These are phyloP conservation scores for Globisporangium canariense DNA, from an alignment of 352 stramenopile genomes.

Conservation along the genomic window DNA sequence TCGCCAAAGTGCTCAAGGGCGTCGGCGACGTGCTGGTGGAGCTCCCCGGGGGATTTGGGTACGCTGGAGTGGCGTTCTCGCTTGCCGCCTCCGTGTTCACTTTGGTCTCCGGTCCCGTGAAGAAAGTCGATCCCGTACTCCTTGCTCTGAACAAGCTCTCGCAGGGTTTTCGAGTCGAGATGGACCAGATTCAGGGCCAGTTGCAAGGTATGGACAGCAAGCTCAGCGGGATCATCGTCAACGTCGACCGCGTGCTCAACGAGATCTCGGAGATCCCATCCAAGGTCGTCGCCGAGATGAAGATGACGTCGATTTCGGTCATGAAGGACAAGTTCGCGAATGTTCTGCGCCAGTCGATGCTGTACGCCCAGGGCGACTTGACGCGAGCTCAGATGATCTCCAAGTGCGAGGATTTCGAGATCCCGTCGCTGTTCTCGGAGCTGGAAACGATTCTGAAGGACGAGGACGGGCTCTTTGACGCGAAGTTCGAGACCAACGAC, in stretches of 20 bases:
- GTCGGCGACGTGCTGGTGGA: conserved; percentile 33
- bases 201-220: conserved; percentile 28
- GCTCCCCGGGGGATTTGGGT: conserved; percentile 32
- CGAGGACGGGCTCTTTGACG: conserved; percentile 29
- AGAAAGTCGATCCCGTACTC: conserved; percentile 31
- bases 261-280: conserved; percentile 34
- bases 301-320: conserved; percentile 32
- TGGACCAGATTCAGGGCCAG: conserved; percentile 26
- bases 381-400: conserved; percentile 34
- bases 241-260: conserved; percentile 33
- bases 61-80: conserved; percentile 41
- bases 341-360: conserved; percentile 27
- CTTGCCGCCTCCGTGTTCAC: conserved; percentile 37
- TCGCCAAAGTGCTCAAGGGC: conserved; percentile 35
- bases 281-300: conserved; percentile 47
- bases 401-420: conserved; percentile 50
- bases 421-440: conserved; percentile 39
- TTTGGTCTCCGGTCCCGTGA: conserved; percentile 1
- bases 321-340: conserved; percentile 52
- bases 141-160: conserved; percentile 26
- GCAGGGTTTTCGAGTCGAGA: conserved; percentile 22
- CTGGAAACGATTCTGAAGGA: conserved; percentile 44
- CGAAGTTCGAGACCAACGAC: conserved; percentile 31
- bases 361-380: conserved; percentile 34
- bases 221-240: conserved; percentile 25